phyloP scores from a whole-genome alignment of 179 eudicot genomes.

The Heliamphora pulchella region DNA sequence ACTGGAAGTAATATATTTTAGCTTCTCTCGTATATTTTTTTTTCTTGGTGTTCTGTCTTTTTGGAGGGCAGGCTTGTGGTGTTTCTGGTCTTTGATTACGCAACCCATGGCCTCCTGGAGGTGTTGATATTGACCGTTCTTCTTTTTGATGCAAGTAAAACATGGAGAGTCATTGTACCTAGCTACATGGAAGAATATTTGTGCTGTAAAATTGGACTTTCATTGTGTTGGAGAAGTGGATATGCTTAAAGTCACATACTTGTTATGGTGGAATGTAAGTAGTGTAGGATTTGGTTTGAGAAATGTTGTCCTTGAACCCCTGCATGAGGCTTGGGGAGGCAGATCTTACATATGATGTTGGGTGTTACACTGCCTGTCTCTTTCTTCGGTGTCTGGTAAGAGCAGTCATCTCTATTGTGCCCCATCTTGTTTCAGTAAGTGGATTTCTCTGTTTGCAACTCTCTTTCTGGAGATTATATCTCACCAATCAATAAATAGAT shows the following conservation, averaged over 20 bases:
- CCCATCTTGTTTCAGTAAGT: not conserved
- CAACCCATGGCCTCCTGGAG: not conserved
- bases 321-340: too few relatives aligned
- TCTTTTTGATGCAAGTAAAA: not conserved
- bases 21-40: not conserved
- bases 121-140: not conserved
- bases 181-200: not conserved
- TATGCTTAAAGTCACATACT: not conserved
- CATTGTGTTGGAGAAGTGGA: not conserved
- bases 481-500: not conserved
- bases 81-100: slow-evolving; percentile 6
- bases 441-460: not conserved
- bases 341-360: too few relatives aligned
- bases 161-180: not conserved
- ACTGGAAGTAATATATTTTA: slow-evolving; percentile 2
- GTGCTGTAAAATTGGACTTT: not conserved
- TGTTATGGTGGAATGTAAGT: not conserved
- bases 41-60: not conserved
- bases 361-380: not conserved
- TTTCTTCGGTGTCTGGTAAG: not conserved
- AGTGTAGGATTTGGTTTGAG: not conserved
- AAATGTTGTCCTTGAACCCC: not conserved
- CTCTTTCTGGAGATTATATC: not conserved
- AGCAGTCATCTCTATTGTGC: not conserved
- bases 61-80: not conserved